Base-by-base conservation (phyloP, 129 eudicot species). In the Artemisia tridentata region DNA sequence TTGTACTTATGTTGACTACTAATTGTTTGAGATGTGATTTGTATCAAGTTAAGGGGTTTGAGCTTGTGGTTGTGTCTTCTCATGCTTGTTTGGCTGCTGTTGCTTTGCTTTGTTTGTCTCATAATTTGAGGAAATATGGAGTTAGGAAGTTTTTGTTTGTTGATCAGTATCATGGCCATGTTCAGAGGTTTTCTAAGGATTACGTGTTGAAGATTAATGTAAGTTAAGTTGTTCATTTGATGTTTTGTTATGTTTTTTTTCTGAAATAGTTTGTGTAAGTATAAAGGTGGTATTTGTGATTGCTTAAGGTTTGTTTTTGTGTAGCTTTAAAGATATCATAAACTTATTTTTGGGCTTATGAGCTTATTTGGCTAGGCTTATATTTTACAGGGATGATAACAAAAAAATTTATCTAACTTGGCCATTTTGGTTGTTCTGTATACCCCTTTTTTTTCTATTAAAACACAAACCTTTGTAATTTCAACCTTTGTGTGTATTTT, bases 91-190 rank as follows among this genome's bases (percentile, higher is more conserved):
- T 88, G 48, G 88, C 86, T 1, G 91, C 91, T 64, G 78, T 83
- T 65, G 82, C 96, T 73, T 69, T 88, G 67, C 78, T 85, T 29
- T 88, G 96, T 48, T 85, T 88, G 80, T 85, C 96, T 0, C 86
- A 83, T 61, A 88, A 88, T 74, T 65, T 88, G 60, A 75, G 95
- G 17, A 88, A 88, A 51, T 88, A 88, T 76, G 95, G 95, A 21
- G 76, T 88, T 41, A 63, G 95, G 58, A 88, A 85, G 72, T 88
- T 88, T 73, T 74, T 88, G 75, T 88, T 88, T 80, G 90, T 88
- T 70, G 95, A 88, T 85, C 86, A 88, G 43, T 85, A 68, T 57
- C 78, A 86, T 65, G 91, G 90, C 13, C 86, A 82, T 61, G 77
- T 85, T 54, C 86, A 80, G 46, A 78, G 88, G 46, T 85, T 88